A percentile compares a stretch with the other conserved stretches of the same genome.
Evolutionary conservation across 1,284 basidiomycete genomes (phyloP).

Genomic region (Ceratobasidium sp.): DNA sequence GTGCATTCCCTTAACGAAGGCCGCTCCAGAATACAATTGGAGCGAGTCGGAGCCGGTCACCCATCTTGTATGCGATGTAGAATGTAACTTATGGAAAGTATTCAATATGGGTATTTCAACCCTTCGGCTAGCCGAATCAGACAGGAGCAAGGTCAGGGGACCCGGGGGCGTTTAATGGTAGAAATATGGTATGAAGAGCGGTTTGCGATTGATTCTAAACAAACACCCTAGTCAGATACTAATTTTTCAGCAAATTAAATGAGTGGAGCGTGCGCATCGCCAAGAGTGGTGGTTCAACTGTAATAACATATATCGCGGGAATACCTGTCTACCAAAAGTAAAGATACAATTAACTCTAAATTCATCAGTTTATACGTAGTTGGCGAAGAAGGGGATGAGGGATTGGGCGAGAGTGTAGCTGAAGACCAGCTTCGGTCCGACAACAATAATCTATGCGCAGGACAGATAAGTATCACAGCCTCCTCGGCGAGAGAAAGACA

Average conservation of each 20-base stretch:
- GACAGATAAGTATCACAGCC: background rate
- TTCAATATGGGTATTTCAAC: no score
- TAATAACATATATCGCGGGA: constrained; percentile 9
- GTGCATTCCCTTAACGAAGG: no score
- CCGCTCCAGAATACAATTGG: no score
- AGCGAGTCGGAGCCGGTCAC: no score
- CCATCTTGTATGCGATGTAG: no score
- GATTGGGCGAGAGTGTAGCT: constrained; percentile 97
- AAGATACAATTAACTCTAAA: constrained; percentile 17
- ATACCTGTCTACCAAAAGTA: background rate
- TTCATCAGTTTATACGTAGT: constrained; percentile 72
- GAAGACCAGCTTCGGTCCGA: constrained; percentile 98
- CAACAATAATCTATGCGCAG: constrained; percentile 82
- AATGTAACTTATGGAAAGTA: no score
- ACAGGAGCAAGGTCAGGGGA: no score
- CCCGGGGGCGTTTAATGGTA: no score
- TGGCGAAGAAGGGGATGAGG: constrained; percentile 92
- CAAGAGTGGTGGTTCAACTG: background rate
- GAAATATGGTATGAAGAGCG: no score
- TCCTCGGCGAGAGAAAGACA: constrained; percentile 50
- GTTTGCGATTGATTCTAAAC: no score
- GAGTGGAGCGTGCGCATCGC: background rate
- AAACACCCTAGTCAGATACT: no score
- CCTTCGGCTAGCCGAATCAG: no score
- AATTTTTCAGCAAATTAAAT: background rate